Conservation (phyloP, 2,329 filamentous ascomycete genomes). For the Stagonosporopsis tanaceti region DNA sequence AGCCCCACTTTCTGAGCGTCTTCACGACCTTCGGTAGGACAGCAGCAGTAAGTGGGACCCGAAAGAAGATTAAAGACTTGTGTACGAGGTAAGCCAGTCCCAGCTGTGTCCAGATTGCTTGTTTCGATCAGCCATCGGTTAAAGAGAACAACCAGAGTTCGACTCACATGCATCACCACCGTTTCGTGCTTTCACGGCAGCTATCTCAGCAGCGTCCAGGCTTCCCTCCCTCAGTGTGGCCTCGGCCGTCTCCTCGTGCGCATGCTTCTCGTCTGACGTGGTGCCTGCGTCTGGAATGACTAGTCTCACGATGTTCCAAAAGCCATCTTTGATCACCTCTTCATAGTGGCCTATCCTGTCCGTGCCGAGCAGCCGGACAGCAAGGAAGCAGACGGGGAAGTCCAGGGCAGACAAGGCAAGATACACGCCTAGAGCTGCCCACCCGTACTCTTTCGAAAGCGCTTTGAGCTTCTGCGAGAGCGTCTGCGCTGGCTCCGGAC, state of each 20-base stretch:
- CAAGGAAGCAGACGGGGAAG: constrained; percentile 93
- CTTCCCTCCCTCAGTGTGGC: constrained; percentile 41
- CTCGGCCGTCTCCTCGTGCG: constrained; percentile 39
- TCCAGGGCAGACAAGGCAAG: constrained; percentile 82
- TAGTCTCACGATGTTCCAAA: constrained; percentile 68
- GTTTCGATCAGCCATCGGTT: constrained; percentile 1
- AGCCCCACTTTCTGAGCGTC: constrained; percentile 85
- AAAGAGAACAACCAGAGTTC: not conserved
- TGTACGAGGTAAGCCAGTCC: constrained; percentile 95
- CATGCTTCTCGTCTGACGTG: constrained; percentile 56
- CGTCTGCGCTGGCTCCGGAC: constrained; percentile 56
- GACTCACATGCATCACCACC: constrained; percentile 76
- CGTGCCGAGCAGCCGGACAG: constrained; percentile 82
- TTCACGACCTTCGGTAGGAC: constrained; percentile 95
- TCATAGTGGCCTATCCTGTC: constrained; percentile 83
- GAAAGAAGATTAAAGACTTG: constrained; percentile 95
- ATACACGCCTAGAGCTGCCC: constrained; percentile 93
- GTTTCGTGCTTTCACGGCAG: constrained; percentile 64
- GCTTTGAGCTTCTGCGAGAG: constrained; percentile 79
- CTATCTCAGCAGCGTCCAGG: constrained; percentile 65
- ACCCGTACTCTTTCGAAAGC: constrained; percentile 91
- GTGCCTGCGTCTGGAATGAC: constrained; percentile 64
- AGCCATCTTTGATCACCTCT: constrained; percentile 69
- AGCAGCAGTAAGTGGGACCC: constrained; percentile 91
- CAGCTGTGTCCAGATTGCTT: constrained; percentile 81